Base-by-base conservation (phyloP, 2,329 filamentous ascomycete species). In the Boeremia exigua region DNA sequence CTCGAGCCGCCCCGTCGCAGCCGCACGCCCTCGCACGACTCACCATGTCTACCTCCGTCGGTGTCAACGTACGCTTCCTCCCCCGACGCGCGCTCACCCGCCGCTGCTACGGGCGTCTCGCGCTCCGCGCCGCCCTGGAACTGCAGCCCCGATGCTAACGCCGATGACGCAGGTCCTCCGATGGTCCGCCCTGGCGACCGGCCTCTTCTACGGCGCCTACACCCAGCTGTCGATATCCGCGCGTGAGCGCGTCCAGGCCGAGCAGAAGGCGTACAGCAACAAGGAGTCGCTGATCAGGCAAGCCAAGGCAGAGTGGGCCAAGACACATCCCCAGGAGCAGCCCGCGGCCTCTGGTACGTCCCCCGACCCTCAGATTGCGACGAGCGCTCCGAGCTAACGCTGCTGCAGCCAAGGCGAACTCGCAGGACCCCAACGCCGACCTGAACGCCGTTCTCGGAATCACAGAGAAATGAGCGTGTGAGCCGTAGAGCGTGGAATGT, bases 161-260 rank as follows among this genome's bases (percentile, higher is more conserved):
- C 28, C 40, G 39, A 60, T 59, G 49, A 46, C 48, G 54, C 79
- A 99, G 95, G 94, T 99, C 79, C 86, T 98, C 79, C 93, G 95
- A 81, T 99, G 94, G 86, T 94, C 92, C 75, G 93, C 93, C 76
- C 90, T 99, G 67, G 90, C 88, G 74, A 84, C 92, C 73, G 95
- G 95, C 77, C 82, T 98, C 76, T 88, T 96, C 81, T 99, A 99
- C 83, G 95, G 95, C 78, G 87, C 96, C 83, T 91, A 88, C 80
- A 94, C 96, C 83, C 95, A 99, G 83, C 84, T 89, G 74, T 85
- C 86, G 61, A 89, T 99, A 78, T 88, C 81, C 67, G 79, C 90
- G 54, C 79, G 85, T 71, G 87, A 92, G 74, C 90, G 88, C 80
- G 80, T 84, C 83, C 87, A 67, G 86, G 88, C 70, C 84, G 86